Conservation (phyloP, 352 stramenopile genomes). For the Elongisporangium undulatum region DNA sequence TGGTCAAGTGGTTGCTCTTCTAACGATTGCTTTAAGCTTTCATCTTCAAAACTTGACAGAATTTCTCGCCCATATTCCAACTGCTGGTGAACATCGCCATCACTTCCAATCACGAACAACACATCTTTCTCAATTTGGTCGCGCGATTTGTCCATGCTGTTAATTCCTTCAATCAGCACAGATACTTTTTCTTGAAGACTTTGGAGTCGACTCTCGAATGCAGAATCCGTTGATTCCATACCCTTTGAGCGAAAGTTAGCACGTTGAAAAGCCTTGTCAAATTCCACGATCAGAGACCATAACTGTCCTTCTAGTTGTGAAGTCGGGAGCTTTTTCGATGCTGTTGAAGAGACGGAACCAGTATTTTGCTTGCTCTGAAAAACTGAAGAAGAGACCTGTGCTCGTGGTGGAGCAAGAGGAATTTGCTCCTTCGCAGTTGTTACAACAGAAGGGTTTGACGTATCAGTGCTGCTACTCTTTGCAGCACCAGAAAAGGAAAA, state of each 20-base stretch:
- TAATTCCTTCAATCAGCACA: conserved; percentile 45
- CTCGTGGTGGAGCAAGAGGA: neutral
- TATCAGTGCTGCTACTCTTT: neutral
- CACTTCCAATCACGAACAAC: conserved; percentile 72
- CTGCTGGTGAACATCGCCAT: conserved; percentile 73
- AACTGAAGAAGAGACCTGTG: neutral
- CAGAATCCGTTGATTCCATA: conserved; percentile 31
- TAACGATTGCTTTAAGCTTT: conserved; percentile 49
- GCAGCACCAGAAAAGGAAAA: neutral
- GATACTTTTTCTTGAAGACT: conserved; percentile 19
- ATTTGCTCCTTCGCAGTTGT: neutral
- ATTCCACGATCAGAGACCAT: conserved; percentile 70
- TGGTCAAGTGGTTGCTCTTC: conserved; percentile 69
- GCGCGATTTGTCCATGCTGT: conserved; percentile 44
- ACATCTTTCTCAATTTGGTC: conserved; percentile 69
- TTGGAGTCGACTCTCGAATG: conserved; percentile 6
- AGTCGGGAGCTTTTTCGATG: conserved; percentile 18
- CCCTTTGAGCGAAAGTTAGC: conserved; percentile 35
- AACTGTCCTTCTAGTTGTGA: conserved; percentile 54
- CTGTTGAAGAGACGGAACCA: neutral
- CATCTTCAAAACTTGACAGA: conserved; percentile 62
- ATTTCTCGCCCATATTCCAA: conserved; percentile 68
- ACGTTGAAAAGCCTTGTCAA: conserved; percentile 53
- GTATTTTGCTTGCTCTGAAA: neutral
- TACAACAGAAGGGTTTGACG: neutral